Evolutionary conservation across 768 basidiomycete species (phyloP).

Genomic region (Cantharellus anzutake): DNA sequence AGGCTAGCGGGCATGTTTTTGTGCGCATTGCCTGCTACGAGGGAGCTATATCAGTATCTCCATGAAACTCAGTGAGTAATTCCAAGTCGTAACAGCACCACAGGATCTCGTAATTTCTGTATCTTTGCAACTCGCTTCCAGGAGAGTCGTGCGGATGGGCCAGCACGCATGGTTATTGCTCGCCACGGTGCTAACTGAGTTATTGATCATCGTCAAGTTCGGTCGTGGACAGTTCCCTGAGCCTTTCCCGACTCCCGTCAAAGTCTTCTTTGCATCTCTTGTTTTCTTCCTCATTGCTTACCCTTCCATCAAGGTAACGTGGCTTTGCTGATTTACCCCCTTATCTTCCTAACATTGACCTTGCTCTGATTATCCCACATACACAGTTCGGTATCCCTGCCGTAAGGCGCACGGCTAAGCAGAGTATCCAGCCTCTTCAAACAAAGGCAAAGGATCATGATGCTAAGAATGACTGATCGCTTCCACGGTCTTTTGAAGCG

Average conservation of each 20-base stretch:
- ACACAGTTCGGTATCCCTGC: too few relatives aligned
- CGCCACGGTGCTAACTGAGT: conserved; percentile 68
- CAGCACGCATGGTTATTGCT: conserved; percentile 76
- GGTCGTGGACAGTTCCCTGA: conserved; percentile 46
- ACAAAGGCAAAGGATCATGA: too few relatives aligned
- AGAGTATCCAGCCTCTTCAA: too few relatives aligned
- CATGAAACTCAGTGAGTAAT: conserved; percentile 49
- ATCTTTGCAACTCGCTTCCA: conserved; percentile 15
- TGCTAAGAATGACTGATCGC: too few relatives aligned
- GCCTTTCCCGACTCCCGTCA: conserved; percentile 42
- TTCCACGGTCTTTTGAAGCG: too few relatives aligned
- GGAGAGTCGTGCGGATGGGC: conserved; percentile 73
- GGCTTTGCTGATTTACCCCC: too few relatives aligned
- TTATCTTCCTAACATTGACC: too few relatives aligned
- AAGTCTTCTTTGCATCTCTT: conserved; percentile 17
- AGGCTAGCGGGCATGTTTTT: conserved; percentile 59
- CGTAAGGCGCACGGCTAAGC: too few relatives aligned
- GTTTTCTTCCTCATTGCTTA: neutral
- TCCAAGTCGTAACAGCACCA: neutral
- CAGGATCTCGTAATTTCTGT: neutral
- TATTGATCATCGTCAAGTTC: conserved; percentile 71
- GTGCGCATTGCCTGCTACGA: conserved; percentile 69
- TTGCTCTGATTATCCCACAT: too few relatives aligned
- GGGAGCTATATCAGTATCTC: conserved; percentile 70
- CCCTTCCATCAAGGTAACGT: neutral